Base-by-base conservation (phyloP, 2,329 filamentous ascomycete species). In the Cercospora janseana region DNA sequence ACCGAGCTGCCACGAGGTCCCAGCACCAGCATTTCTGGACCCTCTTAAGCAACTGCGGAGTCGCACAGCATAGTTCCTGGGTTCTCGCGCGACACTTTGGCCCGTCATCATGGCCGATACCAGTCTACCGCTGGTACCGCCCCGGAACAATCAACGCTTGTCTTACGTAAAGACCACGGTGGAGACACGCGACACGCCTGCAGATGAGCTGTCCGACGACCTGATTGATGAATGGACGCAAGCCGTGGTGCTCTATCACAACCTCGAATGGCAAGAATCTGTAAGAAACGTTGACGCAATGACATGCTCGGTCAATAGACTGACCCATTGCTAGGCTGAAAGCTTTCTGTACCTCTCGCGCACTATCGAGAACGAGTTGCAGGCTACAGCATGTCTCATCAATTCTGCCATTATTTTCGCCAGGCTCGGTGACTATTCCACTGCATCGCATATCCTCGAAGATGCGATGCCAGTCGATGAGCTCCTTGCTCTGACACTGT, bases 161-260 rank as follows among this genome's bases (percentile, higher is more conserved):
- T 46, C 44, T 38, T 23, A 46, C 44, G 13, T 21, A 2, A 26
- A 35, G n/a, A 38, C 32, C 4, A 12, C 23, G 21, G 18, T 32
- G 10, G 21, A 37, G n/a, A 16, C 40, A 26, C 23, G 13, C 23
- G 32, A 15, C 7, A 24, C 44, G 38, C 7, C 31, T 4, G 15
- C 15, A 4, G 31, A 26, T 18, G 44, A 26, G 21, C 31, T 57
- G 7, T 43, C 56, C 34, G 44, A 55, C 49, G 48, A 59, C 18
- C 54, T 58, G 3, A 40, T 63, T 34, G 60, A 66, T 56, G 32
- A 66, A n/a, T 68, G 66, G 66, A 63, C 68, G 34, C 66, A 68
- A 32, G 65, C 64, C 10, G 55, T 55, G 9, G 52, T 62, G 4
- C 58, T 69, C 1, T 66, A 63, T 51, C 55, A 66, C 29, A 57